Base-by-base conservation (phyloP, 2,329 filamentous ascomycete genomes). In the Calonectria pauciramosa region DNA sequence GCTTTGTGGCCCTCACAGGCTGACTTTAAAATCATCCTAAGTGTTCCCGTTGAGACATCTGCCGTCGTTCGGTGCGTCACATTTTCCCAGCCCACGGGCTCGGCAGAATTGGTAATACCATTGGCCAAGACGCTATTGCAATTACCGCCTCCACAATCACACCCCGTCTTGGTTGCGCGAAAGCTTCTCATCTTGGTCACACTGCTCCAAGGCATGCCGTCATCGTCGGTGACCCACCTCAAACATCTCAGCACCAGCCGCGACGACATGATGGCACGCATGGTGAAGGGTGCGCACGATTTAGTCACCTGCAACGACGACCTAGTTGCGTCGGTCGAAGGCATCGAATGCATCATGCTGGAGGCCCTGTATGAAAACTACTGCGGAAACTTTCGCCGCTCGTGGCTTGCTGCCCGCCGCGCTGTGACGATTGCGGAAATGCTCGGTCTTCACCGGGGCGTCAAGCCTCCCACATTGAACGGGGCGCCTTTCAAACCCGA, bases 271-370 rank as follows among this genome's bases (percentile, higher is more conserved):
- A 80, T 82, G 80, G 64, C 75, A 6, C 78, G 79, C 0, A 54
- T 82, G 0, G 79, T 85, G 3, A 80, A 84, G 18, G 79, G 80
- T 0, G 82, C 82, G 1, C 82, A 78, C 16, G 81, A 78, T 7
- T 75, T 84, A 10, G 85, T 91, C 1, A 88, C 87, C 0, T 84
- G 83, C 18, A 86, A 90, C 32, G 87, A 90, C 66, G 86, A 87
- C 3, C 79, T 91, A 0, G 77, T 88, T 0, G 82, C 81, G 30
- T 87, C 85, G 0, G 49, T 89, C 1, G 88, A 90, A 68, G 88
- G 88, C 0, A 78, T 91, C 8, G 87, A 90, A 72, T 89, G 87
- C 67, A 76, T 91, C n/a, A 83, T 90, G 76, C 82, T 90, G 0
- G 86, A 90, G 74, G 84, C 83, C 16, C 82, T 89, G 28, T 89